phyloP scores from a whole-genome alignment of 1,139 yeast genomes.

The Debaryomycetaceae sp. region DNA sequence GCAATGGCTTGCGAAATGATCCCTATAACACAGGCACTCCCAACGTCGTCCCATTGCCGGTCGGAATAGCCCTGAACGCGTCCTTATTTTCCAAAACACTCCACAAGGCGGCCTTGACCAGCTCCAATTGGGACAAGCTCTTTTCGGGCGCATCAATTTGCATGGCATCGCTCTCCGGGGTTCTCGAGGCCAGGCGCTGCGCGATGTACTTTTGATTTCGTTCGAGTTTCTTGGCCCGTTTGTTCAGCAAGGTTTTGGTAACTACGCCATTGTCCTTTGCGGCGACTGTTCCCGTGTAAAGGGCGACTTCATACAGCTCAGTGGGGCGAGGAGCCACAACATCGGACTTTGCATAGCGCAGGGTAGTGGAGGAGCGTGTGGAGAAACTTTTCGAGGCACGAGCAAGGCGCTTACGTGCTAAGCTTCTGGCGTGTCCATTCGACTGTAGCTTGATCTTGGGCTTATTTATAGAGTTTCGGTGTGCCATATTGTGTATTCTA shows the following conservation, averaged over 20 bases:
- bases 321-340: constrained; percentile 30
- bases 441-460: constrained; percentile 56
- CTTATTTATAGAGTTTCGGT: constrained; percentile 69
- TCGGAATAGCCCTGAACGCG: constrained; percentile 27
- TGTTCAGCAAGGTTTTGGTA: constrained; percentile 59
- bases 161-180: constrained; percentile 28
- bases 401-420: constrained; percentile 47
- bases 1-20: too few species aligned
- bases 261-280: constrained; percentile 34
- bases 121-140: constrained; percentile 26
- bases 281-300: constrained; percentile 37
- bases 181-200: constrained; percentile 27
- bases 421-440: constrained; percentile 41
- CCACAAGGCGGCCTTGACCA: constrained; percentile 61
- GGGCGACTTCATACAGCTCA: constrained; percentile 55
- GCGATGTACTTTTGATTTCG: constrained; percentile 66
- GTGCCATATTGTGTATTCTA: constrained; percentile 66
- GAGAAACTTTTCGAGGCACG: constrained; percentile 33
- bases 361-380: constrained; percentile 32
- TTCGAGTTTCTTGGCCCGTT: constrained; percentile 71
- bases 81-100: constrained; percentile 51
- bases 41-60: constrained; percentile 72
- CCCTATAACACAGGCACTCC: constrained; percentile 55
- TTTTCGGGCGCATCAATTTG: constrained; percentile 20
- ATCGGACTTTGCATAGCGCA: constrained; percentile 24